phyloP scores from a whole-genome alignment of 208 protist genomes.

The Angomonas ambiguus region DNA sequence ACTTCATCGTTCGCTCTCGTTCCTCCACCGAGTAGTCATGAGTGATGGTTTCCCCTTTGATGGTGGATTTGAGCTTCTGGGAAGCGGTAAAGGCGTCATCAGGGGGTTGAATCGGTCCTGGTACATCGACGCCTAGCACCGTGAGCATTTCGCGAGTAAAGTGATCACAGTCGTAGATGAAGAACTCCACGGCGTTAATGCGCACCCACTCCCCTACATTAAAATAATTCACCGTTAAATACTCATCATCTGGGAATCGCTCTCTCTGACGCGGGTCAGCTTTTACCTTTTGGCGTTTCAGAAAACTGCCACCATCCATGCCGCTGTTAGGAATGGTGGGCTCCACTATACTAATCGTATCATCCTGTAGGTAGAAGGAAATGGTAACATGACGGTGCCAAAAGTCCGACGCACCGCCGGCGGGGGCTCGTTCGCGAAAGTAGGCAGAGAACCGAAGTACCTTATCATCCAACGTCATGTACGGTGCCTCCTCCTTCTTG shows the following conservation, averaged over 20 bases:
- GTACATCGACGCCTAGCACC: conserved; percentile 65
- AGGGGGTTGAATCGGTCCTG: conserved; percentile 39
- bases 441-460: conserved; percentile 95
- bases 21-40: conserved; percentile 65
- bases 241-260: conserved; percentile 77
- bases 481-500: conserved; percentile 15
- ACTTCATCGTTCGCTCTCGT: conserved; percentile 63
- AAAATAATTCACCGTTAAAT: conserved; percentile 89
- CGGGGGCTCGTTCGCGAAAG: conserved; percentile 92
- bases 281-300: conserved; percentile 87
- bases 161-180: conserved; percentile 90
- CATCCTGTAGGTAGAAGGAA: conserved; percentile 92
- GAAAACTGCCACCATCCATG: conserved; percentile 90
- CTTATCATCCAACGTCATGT: conserved; percentile 89
- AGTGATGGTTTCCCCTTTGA: conserved; percentile 28
- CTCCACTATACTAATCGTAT: conserved; percentile 94
- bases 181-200: conserved; percentile 91
- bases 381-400: conserved; percentile 92
- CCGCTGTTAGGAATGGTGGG: conserved; percentile 90
- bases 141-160: conserved; percentile 92
- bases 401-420: conserved; percentile 74
- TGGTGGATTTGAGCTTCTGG: conserved; percentile 49
- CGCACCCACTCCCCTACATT: conserved; percentile 85
- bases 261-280: conserved; percentile 74
- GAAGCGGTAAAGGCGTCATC: conserved; percentile 73